Base-by-base conservation (phyloP, 352 stramenopile species). In the Pythium guiyangense region DNA sequence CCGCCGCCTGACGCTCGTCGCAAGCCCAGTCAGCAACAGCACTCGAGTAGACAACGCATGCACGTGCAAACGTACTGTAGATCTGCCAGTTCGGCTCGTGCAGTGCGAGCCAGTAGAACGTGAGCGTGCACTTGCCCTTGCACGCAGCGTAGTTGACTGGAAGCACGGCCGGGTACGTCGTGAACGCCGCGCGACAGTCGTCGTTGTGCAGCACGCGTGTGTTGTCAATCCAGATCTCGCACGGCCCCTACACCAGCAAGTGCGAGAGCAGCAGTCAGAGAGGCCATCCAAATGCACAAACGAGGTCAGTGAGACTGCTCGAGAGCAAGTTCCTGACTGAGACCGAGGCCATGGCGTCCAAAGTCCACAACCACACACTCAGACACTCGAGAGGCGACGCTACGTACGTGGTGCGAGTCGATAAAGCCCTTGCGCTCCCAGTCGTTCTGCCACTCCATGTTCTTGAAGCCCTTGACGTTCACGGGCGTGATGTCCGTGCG, bases 211-310 rank as follows among this genome's bases (percentile, higher is more conserved):
- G 74, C 1, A 83, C 68, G 20, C 50, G 62, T 14, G 49, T 81
- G 35, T 69, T 35, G 54, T 77, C 72, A 47, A 85, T 79, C 72
- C 70, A 85, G 14, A 58, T 63, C 60, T 85, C 74, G 26, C 74
- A 85, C 17, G 74, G 72, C 6, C 74, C 70, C 20, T 50, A 40
- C 35, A 40, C 6, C 6, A 12, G 6, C 12, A 40, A 12, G 35
- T 12, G 35, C 12, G 6, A 40, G 6, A 40, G 43, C 69, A 61
- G 0, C 60, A 69, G 17, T 9, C 12, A 18, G 62, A 25, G 42
- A 70, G 63, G 29, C 62, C 59, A 9, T 52, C 22, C 18, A 52
- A 40, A 40, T 6, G 6, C 35, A 40, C 35, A 12, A 40, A 40
- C 46, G 43, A 49, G 49, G 35, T 69, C 20, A 34, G 61, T 54